These are phyloP conservation scores for Cucurbita maxima DNA, from an alignment of 306 rosid genomes.

Conservation along the genomic window DNA sequence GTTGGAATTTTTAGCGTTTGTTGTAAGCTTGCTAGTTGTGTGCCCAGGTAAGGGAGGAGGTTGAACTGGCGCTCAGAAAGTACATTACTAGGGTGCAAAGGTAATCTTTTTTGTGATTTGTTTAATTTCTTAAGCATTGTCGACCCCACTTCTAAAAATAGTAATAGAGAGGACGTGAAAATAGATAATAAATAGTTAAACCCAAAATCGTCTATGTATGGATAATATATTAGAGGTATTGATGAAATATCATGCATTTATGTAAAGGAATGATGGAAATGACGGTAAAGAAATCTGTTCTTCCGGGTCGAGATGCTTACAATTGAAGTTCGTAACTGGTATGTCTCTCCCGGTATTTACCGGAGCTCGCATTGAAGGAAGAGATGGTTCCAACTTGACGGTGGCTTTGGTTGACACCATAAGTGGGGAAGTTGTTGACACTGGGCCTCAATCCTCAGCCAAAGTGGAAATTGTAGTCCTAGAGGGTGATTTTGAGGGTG, in stretches of 20 bases:
- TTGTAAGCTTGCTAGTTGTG: slow-evolving; percentile 7
- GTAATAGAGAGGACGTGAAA: not conserved
- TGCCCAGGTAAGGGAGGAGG: slow-evolving; percentile 89
- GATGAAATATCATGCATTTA: slow-evolving; percentile 7
- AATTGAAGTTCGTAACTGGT: slow-evolving; percentile 52
- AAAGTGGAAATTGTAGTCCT: slow-evolving; percentile 92
- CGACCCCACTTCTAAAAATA: not conserved
- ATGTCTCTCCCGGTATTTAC: slow-evolving; percentile 88
- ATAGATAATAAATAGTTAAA: not conserved
- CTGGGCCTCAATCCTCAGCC: slow-evolving; percentile 72
- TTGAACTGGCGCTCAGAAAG: slow-evolving; percentile 68
- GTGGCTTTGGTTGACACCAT: slow-evolving; percentile 51
- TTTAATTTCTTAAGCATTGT: not conserved
- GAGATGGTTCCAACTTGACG: slow-evolving; percentile 46
- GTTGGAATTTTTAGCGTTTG: not conserved
- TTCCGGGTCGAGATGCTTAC: slow-evolving; percentile 46
- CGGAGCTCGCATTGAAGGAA: slow-evolving; percentile 95
- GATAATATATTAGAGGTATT: not conserved
- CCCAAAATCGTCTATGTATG: not conserved
- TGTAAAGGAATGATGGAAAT: slow-evolving; percentile 33
- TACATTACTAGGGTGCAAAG: slow-evolving; percentile 55
- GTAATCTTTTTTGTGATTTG: slow-evolving; percentile 38
- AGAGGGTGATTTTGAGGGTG: slow-evolving; percentile 93
- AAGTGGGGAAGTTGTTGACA: slow-evolving; percentile 38
- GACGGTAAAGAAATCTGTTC: slow-evolving; percentile 39